Evolutionary conservation across 129 eudicot species (phyloP).

Genomic region (Arctium minus): DNA sequence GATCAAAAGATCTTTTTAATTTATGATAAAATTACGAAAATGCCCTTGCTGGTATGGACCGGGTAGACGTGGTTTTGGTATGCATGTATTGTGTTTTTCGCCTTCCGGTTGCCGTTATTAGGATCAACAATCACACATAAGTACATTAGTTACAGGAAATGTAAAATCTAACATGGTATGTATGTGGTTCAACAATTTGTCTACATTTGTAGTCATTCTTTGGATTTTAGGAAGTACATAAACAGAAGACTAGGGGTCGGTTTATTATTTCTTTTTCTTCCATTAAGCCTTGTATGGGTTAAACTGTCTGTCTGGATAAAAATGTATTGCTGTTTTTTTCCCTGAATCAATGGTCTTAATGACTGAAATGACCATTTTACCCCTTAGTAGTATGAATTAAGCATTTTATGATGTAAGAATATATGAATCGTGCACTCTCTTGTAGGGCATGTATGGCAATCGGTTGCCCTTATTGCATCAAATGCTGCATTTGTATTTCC

Average conservation of each 20-base stretch:
- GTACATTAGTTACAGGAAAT: too few species aligned
- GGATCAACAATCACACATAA: too few species aligned
- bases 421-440: neutral
- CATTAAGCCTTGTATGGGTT: neutral
- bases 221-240: neutral
- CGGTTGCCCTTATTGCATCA: slow-evolving; percentile 83
- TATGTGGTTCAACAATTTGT: neutral
- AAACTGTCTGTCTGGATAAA: neutral
- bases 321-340: neutral
- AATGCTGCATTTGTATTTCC: slow-evolving; percentile 94
- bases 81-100: neutral
- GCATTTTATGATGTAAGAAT: neutral
- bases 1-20: too few species aligned
- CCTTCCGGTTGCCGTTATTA: too few species aligned
- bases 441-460: slow-evolving; percentile 94
- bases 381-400: neutral
- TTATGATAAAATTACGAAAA: neutral
- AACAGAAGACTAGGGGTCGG: neutral
- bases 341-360: neutral
- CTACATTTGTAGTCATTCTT: neutral
- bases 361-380: neutral
- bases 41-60: neutral
- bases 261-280: neutral
- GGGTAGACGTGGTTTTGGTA: neutral
- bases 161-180: too few species aligned